Evolutionary conservation across 441 rosid genomes (phyloP).

Genomic region (Pelargonium citronellum): DNA sequence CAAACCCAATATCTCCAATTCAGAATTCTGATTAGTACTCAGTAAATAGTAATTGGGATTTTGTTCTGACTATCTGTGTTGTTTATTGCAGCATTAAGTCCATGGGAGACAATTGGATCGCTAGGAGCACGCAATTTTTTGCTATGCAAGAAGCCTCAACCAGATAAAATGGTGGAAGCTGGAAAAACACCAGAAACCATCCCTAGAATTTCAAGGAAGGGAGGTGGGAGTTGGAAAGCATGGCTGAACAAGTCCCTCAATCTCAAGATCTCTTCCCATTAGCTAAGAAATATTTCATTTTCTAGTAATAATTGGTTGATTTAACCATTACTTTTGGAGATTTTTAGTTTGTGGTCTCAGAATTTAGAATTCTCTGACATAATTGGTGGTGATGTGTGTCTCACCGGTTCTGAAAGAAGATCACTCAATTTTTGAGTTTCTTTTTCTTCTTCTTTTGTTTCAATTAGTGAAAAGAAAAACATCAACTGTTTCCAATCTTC

Average conservation of each 20-base stretch:
- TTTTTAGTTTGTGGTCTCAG: not conserved
- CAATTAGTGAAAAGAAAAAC: too few relatives aligned
- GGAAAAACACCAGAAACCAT: slow-evolving; percentile 26
- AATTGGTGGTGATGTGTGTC: not conserved
- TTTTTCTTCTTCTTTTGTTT: too few relatives aligned
- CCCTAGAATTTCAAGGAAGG: slow-evolving; percentile 36
- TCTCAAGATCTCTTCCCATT: slow-evolving; percentile 58
- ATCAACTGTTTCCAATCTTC: too few relatives aligned
- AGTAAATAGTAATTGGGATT: too few relatives aligned
- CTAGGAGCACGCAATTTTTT: slow-evolving; percentile 69
- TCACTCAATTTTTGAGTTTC: not conserved
- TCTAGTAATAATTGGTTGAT: not conserved
- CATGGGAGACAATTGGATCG: slow-evolving; percentile 75
- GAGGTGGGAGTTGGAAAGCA: slow-evolving; percentile 66
- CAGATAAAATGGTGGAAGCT: slow-evolving; percentile 31
- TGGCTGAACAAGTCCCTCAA: slow-evolving; percentile 85
- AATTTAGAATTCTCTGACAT: not conserved
- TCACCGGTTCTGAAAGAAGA: not conserved
- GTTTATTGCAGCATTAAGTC: slow-evolving; percentile 47
- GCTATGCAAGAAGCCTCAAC: slow-evolving; percentile 73
- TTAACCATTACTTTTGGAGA: not conserved
- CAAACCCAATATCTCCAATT: not conserved
- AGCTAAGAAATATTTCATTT: not conserved
- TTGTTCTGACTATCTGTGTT: not conserved
- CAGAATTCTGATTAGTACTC: too few relatives aligned